Evolutionary conservation across 768 basidiomycete genomes (phyloP).

Genomic region (Tricholoma terreum): DNA sequence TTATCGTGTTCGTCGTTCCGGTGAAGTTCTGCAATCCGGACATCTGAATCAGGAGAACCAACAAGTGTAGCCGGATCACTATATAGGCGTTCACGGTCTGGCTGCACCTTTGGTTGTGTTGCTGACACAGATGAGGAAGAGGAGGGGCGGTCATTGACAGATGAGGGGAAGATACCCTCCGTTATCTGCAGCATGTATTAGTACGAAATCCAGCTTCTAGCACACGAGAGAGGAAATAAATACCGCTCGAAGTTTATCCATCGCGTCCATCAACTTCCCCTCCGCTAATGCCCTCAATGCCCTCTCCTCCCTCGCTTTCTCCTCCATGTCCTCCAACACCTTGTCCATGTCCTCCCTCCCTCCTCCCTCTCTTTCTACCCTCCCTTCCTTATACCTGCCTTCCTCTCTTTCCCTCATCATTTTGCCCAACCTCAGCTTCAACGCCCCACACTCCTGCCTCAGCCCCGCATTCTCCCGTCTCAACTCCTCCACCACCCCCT

Average conservation of each 20-base stretch:
- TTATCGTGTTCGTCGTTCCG: background rate
- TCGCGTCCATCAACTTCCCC: constrained; percentile 10
- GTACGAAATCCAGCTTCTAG: background rate
- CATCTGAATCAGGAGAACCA: background rate
- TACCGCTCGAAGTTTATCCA: constrained; percentile 12
- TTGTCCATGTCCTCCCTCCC: constrained; percentile 13
- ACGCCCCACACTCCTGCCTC: constrained; percentile 5
- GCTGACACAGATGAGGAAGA: background rate
- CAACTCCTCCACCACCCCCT: background rate
- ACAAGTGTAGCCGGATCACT: background rate
- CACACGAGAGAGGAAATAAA: background rate
- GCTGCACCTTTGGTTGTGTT: background rate
- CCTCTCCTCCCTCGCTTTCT: constrained; percentile 13
- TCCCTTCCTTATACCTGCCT: background rate
- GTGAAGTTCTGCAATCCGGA: background rate
- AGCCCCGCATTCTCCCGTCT: constrained; percentile 5
- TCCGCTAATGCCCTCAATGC: constrained; percentile 12
- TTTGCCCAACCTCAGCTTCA: background rate
- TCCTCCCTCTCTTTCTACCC: background rate
- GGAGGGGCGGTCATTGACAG: background rate
- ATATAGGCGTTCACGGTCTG: background rate
- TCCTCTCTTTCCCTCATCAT: background rate
- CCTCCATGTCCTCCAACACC: constrained; percentile 12
- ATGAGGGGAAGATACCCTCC: background rate
- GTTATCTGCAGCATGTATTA: background rate